Evolutionary conservation across 345 rosid genomes (phyloP), one percentile per base, ranked within the genome.

Genomic region (Anastatica hierochuntica): DNA sequence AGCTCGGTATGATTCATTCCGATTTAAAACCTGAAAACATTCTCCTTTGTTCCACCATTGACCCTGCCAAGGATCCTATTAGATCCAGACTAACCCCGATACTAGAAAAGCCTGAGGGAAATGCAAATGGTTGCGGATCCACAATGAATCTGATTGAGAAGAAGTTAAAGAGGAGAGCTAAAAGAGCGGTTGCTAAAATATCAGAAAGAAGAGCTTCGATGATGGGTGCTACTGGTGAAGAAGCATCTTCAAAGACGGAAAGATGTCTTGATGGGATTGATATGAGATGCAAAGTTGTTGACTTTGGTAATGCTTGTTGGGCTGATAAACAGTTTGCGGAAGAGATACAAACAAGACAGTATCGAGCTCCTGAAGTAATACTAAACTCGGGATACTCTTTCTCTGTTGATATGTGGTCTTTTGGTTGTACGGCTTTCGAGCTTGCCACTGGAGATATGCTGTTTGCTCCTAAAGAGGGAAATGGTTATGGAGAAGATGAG

Each of bases 361-460:
- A 92, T 50, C 79, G 98, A 77, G 95, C 98, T 72, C 98, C 98
- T 27, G 96, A 88, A 70, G 95, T 92, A 20, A 63, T 92, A 48
- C 78, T 92, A 49, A 78, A 55, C 31, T 62, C 95, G 6, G 95
- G 95, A 7, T 88, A 85, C 73, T 75, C 96, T 26, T 88, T 63
- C 63, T 78, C 88, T 20, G 95, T 74, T 54, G 98, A 92, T 71
- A 92, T 88, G 83, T 90, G 98, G 98, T 90, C 98, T 21, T 90
- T 90, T 59, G 98, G 81, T 59, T 90, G 98, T 74, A 87, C 79
- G 10, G 90, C 98, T 14, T 87, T 92, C 43, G 96, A 92, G 73
- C 95, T 92, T 44, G 95, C 96, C 14, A 87, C 98, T 0, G 98
- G 98, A 5, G 96, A 88, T 59, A 83, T 88, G 88, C 59, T 92